These are phyloP conservation scores for Aspergillus niger DNA, from an alignment of 2,329 filamentous ascomycete species.

Conservation along the genomic window DNA sequence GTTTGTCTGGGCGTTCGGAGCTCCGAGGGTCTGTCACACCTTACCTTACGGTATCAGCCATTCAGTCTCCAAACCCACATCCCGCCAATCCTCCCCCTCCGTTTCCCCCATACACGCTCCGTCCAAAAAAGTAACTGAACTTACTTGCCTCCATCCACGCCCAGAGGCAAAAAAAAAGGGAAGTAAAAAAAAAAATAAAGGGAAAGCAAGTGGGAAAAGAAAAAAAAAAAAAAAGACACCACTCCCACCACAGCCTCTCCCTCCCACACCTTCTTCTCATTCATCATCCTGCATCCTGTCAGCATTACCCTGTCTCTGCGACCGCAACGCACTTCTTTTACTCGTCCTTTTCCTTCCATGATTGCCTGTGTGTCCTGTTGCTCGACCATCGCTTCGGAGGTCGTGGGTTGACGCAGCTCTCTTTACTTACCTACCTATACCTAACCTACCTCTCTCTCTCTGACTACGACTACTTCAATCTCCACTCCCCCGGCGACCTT, in stretches of 20 bases:
- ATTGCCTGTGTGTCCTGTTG: conserved; percentile 20
- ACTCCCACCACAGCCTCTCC: conserved; percentile 4
- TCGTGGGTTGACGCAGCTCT: conserved; percentile 21
- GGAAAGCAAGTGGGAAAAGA: neutral
- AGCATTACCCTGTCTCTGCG: conserved; percentile 9
- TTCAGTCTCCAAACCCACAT: neutral
- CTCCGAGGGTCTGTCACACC: conserved; percentile 3
- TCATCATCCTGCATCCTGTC: conserved; percentile 8
- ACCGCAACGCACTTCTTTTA: neutral
- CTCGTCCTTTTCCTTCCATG: conserved; percentile 20
- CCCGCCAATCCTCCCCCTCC: conserved; percentile 2
- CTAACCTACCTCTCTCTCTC: neutral
- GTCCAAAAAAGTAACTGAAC: neutral
- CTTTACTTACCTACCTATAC: neutral
- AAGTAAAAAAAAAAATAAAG: conserved; percentile 8
- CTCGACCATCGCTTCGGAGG: conserved; percentile 21
- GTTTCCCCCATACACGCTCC: neutral
- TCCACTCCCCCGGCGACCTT: conserved; percentile 6
- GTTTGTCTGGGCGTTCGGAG: conserved; percentile 5
- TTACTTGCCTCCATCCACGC: conserved; percentile 5
- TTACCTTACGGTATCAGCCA: neutral
- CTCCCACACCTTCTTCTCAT: neutral
- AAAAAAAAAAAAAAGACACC: conserved; percentile 4
- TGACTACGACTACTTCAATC: conserved; percentile 7
- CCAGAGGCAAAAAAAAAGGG: conserved; percentile 7